Conservation (phyloP, 192 early-diverging fungal species). For the Coemansia umbellata region DNA sequence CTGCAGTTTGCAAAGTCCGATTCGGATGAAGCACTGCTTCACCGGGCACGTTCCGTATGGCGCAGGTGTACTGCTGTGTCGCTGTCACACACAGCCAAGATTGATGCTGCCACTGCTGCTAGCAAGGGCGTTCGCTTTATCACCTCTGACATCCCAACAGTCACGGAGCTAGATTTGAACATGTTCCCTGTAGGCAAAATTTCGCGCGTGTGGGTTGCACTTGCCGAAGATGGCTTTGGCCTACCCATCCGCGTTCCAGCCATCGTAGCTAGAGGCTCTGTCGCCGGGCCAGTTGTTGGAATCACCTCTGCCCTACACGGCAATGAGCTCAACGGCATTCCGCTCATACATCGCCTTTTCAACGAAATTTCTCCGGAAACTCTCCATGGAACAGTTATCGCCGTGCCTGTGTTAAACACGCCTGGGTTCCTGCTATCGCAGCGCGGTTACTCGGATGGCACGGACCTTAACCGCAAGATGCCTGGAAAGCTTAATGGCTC, state of each 20-base stretch:
- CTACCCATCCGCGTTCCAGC: conserved; percentile 65
- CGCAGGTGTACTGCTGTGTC: conserved; percentile 17
- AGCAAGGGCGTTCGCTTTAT: conserved; percentile 3
- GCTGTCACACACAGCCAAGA: not conserved
- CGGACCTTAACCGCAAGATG: conserved; percentile 82
- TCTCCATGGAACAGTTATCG: conserved; percentile 81
- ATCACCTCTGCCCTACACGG: conserved; percentile 87
- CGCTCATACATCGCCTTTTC: conserved; percentile 82
- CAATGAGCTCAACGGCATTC: conserved; percentile 90
- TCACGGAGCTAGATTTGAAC: conserved; percentile 53
- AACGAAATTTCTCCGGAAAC: conserved; percentile 68
- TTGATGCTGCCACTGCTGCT: not conserved
- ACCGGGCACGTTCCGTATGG: conserved; percentile 53
- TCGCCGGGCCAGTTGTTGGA: conserved; percentile 56
- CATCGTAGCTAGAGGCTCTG: conserved; percentile 70
- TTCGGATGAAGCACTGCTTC: conserved; percentile 51
- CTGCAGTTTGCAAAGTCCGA: conserved; percentile 56
- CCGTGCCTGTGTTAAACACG: conserved; percentile 84
- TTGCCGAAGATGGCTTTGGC: conserved; percentile 61
- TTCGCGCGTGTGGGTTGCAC: conserved; percentile 59
- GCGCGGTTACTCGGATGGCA: conserved; percentile 83
- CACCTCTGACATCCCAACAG: conserved; percentile 23
- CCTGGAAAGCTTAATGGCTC: conserved; percentile 76
- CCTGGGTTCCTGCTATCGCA: conserved; percentile 75
- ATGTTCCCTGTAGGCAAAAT: conserved; percentile 55